Conservation (phyloP, 352 stramenopile species). For the Elongisporangium undulatum region DNA sequence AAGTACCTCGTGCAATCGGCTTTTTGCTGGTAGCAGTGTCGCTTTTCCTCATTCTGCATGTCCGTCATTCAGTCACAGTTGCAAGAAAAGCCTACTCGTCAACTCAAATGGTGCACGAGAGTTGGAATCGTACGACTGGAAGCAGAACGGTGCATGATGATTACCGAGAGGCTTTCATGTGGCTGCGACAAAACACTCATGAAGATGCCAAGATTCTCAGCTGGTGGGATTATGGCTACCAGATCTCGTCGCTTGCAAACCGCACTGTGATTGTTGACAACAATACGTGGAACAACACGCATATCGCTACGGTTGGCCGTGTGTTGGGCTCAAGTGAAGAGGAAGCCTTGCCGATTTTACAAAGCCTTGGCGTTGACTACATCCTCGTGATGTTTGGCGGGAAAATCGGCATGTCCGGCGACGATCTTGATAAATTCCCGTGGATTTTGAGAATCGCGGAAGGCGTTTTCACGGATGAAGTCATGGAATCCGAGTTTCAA, state of each 20-base stretch:
- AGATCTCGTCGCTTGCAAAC: slow-evolving; percentile 78
- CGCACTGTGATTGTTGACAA: slow-evolving; percentile 91
- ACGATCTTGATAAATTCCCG: slow-evolving; percentile 93
- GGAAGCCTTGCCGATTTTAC: slow-evolving; percentile 61
- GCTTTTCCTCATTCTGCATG: slow-evolving; percentile 21
- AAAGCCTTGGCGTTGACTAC: slow-evolving; percentile 78
- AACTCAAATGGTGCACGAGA: slow-evolving; percentile 69
- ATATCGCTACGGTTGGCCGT: slow-evolving; percentile 93
- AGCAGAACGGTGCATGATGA: slow-evolving; percentile 57
- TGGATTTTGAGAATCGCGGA: slow-evolving; percentile 92
- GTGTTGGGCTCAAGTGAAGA: slow-evolving; percentile 69
- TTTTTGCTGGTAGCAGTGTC: neutral
- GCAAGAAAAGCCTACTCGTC: slow-evolving; percentile 76
- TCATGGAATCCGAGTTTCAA: slow-evolving; percentile 85
- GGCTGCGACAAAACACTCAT: slow-evolving; percentile 69
- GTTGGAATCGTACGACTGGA: slow-evolving; percentile 43
- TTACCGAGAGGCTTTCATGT: slow-evolving; percentile 81
- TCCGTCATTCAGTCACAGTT: slow-evolving; percentile 54
- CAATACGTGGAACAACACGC: slow-evolving; percentile 97
- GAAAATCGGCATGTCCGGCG: slow-evolving; percentile 56
- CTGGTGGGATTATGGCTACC: slow-evolving; percentile 89
- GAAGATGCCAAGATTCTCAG: slow-evolving; percentile 65
- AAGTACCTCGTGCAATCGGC: slow-evolving; percentile 18
- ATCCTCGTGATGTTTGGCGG: slow-evolving; percentile 77
- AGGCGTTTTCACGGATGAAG: slow-evolving; percentile 76